phyloP scores from a whole-genome alignment of 768 basidiomycete species.

The Pleurotus citrinopileatus region DNA sequence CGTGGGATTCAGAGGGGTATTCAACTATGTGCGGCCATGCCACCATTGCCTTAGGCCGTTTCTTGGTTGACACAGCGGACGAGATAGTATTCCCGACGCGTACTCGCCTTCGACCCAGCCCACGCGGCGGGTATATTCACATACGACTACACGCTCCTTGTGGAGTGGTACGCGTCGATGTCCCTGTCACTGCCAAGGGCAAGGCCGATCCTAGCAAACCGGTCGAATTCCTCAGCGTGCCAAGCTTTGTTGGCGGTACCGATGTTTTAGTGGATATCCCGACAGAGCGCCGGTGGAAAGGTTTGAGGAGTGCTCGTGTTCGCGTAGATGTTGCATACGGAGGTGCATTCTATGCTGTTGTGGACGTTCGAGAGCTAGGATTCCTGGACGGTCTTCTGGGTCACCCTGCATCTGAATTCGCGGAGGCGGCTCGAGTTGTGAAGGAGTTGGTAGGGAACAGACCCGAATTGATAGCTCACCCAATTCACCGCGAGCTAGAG shows the following conservation, averaged over 20 bases:
- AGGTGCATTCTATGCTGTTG: constrained; percentile 38
- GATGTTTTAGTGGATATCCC: constrained; percentile 28
- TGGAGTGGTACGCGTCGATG: constrained; percentile 30
- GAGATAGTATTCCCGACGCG: constrained; percentile 26
- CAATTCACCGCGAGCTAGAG: constrained; percentile 27
- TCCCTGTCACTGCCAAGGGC: constrained; percentile 21
- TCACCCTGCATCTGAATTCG: constrained; percentile 20
- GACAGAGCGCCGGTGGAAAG: constrained; percentile 21
- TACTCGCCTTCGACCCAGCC: constrained; percentile 18
- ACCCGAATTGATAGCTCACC: constrained; percentile 25
- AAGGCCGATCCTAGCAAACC: constrained; percentile 25
- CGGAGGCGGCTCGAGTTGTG: constrained; percentile 26
- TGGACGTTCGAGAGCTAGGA: constrained; percentile 30
- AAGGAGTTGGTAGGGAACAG: constrained; percentile 21
- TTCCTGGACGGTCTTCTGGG: constrained; percentile 23
- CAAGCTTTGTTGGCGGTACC: constrained; percentile 28
- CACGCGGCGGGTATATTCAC: constrained; percentile 13
- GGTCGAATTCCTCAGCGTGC: constrained; percentile 33
- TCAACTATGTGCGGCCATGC: constrained; percentile 43
- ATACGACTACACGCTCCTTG: constrained; percentile 37
- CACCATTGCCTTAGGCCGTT: constrained; percentile 37
- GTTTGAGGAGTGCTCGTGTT: constrained; percentile 15
- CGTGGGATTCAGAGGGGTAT: constrained; percentile 38
- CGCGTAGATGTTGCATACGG: constrained; percentile 33
- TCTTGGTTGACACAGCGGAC: constrained; percentile 35